Evolutionary conservation across 768 basidiomycete species (phyloP).

Genomic region (Crepidotus variabilis): DNA sequence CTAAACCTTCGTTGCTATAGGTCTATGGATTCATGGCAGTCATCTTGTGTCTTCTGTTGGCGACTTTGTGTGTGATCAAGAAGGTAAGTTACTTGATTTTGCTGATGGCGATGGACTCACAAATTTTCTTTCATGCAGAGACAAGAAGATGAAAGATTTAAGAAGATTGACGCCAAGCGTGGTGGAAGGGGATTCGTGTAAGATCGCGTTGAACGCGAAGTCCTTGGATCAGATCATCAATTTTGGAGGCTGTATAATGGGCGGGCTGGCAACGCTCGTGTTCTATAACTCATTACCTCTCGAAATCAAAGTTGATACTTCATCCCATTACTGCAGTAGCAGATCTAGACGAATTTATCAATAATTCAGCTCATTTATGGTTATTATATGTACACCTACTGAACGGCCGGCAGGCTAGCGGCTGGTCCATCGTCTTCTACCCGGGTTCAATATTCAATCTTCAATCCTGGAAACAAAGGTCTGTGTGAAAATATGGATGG

Average conservation of each 20-base stretch:
- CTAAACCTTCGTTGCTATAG: slow-evolving; percentile 24
- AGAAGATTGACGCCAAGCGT: slow-evolving; percentile 85
- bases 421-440: no score
- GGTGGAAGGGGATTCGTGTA: slow-evolving; percentile 85
- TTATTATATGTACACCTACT: no score
- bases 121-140: slow-evolving; percentile 42
- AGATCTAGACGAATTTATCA: neutral
- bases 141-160: slow-evolving; percentile 79
- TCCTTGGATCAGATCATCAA: neutral
- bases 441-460: no score
- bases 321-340: neutral
- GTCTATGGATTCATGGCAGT: slow-evolving; percentile 86
- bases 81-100: slow-evolving; percentile 37
- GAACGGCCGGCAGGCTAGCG: no score
- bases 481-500: no score
- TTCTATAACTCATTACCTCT: neutral
- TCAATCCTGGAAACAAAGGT: no score
- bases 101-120: neutral
- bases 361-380: no score
- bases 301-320: neutral
- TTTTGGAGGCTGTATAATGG: neutral
- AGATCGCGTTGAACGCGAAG: slow-evolving; percentile 5
- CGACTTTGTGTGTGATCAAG: slow-evolving; percentile 84
- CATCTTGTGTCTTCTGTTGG: slow-evolving; percentile 68
- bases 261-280: neutral